These are phyloP conservation scores for Capsicum chinense DNA, from an alignment of 257 asterid species.

Conservation along the genomic window DNA sequence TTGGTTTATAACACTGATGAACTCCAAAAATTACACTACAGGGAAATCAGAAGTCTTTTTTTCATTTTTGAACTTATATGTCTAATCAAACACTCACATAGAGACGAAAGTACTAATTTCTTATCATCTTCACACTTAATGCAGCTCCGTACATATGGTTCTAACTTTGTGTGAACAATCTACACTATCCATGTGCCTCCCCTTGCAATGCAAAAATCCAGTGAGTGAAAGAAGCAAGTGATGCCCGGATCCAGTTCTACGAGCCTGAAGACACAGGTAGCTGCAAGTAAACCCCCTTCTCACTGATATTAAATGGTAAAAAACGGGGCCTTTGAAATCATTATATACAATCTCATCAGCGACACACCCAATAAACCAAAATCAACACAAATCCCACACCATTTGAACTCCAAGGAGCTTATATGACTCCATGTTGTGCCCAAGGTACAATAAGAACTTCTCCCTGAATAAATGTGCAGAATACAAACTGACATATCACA, in stretches of 20 bases:
- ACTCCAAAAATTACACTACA: too few relatives aligned
- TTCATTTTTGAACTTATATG: too few relatives aligned
- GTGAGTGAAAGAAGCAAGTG: not conserved
- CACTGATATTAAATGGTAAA: not conserved
- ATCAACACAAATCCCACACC: not conserved
- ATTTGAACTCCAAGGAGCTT: not conserved
- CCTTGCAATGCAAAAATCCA: not conserved
- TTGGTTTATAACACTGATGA: too few relatives aligned
- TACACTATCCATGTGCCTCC: not conserved
- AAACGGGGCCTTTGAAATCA: not conserved
- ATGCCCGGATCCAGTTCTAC: not conserved
- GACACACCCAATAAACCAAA: not conserved
- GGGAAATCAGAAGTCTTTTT: too few relatives aligned
- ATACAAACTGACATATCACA: slow-evolving; percentile 5
- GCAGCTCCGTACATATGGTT: too few relatives aligned
- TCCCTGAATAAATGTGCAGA: not conserved
- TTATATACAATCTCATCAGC: not conserved
- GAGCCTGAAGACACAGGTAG: not conserved
- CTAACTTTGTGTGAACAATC: not conserved
- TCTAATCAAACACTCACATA: not conserved
- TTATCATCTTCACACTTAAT: too few relatives aligned
- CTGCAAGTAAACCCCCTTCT: not conserved
- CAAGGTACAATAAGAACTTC: not conserved
- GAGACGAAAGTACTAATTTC: too few relatives aligned
- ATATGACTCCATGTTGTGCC: not conserved